Conservation (phyloP, 1,139 yeast species). For the Petasospora fabianii region DNA sequence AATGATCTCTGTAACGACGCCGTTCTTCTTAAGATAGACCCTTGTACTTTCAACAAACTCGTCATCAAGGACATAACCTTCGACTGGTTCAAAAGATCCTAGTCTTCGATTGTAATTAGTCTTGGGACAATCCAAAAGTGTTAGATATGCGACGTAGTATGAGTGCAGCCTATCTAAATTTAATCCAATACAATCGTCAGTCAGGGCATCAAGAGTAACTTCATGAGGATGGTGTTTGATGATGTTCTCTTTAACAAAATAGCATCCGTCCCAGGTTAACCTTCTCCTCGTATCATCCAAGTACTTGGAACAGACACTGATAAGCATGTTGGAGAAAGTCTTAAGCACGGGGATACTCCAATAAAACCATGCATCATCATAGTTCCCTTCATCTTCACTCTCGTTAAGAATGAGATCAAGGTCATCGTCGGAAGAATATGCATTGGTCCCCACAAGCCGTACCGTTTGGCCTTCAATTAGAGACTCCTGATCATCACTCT, state of each 20-base stretch:
- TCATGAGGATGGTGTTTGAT: neutral
- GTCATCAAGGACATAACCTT: neutral
- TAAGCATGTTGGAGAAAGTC: conserved; percentile 4
- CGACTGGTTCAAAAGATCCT: neutral
- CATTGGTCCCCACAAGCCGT: neutral
- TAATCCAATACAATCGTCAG: neutral
- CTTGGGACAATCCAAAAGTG: conserved; percentile 3
- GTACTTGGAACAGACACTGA: conserved; percentile 9
- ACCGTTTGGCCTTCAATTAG: neutral
- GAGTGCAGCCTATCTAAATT: conserved; percentile 4
- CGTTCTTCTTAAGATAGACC: neutral
- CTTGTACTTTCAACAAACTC: neutral
- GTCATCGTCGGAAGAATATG: too few relatives aligned
- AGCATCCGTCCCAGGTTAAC: conserved; percentile 2
- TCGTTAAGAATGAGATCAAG: too few relatives aligned
- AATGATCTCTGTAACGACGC: conserved; percentile 1
- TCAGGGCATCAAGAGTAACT: neutral
- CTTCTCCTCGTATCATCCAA: neutral
- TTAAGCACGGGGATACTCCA: conserved; percentile 6
- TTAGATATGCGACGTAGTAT: conserved; percentile 7
- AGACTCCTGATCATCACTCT: neutral
- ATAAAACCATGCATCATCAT: conserved; percentile 1
- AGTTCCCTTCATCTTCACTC: neutral
- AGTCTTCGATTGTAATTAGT: neutral
- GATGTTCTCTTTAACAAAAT: conserved; percentile 1